A percentile compares a stretch with the other conserved stretches of the same genome.
Conservation (phyloP, 148 eudicot species). For the Bassia scoparia region DNA sequence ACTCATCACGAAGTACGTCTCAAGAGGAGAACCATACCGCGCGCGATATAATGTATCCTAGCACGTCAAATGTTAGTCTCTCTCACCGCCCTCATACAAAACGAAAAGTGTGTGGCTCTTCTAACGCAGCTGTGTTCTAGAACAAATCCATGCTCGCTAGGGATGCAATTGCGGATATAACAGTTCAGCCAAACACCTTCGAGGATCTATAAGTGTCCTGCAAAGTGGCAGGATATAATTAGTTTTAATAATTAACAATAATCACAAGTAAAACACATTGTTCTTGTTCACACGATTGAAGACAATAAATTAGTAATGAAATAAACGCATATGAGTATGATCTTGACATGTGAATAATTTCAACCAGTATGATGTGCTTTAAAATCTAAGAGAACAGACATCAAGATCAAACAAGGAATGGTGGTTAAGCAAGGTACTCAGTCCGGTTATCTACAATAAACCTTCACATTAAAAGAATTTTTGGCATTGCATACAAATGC, state of each 20-base stretch:
- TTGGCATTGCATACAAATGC: slow-evolving; percentile 2
- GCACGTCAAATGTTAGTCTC: too few species aligned
- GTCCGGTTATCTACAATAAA: slow-evolving; percentile 1
- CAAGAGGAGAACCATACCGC: too few species aligned
- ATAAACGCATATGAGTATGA: neutral
- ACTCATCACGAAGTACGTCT: too few species aligned
- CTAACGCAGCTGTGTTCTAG: too few species aligned
- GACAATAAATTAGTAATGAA: neutral
- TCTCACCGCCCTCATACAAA: too few species aligned
- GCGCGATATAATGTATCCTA: too few species aligned
- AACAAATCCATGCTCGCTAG: too few species aligned
- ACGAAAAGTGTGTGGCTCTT: too few species aligned
- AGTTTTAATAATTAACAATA: slow-evolving; percentile 8
- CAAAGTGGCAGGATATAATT: too few species aligned
- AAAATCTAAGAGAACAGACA: neutral
- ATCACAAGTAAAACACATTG: neutral
- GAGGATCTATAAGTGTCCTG: slow-evolving; percentile 97
- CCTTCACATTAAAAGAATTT: neutral
- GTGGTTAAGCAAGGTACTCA: slow-evolving; percentile 9
- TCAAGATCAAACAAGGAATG: neutral
- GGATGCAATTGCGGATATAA: slow-evolving; percentile 96
- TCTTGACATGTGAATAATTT: neutral
- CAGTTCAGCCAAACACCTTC: slow-evolving; percentile 99
- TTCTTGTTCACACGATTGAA: neutral
- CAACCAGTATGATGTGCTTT: neutral